Conservation (phyloP, 1,284 basidiomycete species). For the Pholiota adiposa region DNA sequence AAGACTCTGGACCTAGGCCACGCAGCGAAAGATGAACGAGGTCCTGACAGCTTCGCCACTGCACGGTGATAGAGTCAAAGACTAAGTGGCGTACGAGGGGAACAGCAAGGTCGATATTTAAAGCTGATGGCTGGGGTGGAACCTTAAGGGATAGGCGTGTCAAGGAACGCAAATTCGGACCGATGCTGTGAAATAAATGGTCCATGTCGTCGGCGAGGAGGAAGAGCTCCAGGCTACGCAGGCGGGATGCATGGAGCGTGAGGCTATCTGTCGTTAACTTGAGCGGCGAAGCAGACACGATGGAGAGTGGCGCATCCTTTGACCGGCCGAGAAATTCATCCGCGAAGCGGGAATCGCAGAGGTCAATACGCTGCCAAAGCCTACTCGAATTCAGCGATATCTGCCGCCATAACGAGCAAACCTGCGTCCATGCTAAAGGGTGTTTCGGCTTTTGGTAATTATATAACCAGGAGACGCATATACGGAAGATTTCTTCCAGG, state of each 20-base stretch:
- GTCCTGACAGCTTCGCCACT: slow-evolving; percentile 31
- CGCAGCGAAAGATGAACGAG: slow-evolving; percentile 37
- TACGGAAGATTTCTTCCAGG: slow-evolving; percentile 38
- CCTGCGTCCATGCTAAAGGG: slow-evolving; percentile 40
- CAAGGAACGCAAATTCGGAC: slow-evolving; percentile 28
- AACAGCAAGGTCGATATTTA: slow-evolving; percentile 30
- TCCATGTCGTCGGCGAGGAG: slow-evolving; percentile 38
- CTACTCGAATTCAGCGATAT: slow-evolving; percentile 35
- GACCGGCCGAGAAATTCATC: slow-evolving; percentile 37
- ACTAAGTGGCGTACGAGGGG: slow-evolving; percentile 33
- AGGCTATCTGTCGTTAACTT: slow-evolving; percentile 30
- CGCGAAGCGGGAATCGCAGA: slow-evolving; percentile 34
- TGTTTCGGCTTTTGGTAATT: slow-evolving; percentile 28
- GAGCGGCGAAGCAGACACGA: slow-evolving; percentile 33
- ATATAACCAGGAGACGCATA: slow-evolving; percentile 40
- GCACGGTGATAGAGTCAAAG: slow-evolving; percentile 35
- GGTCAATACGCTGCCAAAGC: slow-evolving; percentile 41
- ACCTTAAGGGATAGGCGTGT: slow-evolving; percentile 36
- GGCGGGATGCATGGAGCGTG: slow-evolving; percentile 28
- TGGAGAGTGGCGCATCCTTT: slow-evolving; percentile 33
- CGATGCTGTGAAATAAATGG: slow-evolving; percentile 31
- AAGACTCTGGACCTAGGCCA: slow-evolving; percentile 29
- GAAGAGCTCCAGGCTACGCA: slow-evolving; percentile 36
- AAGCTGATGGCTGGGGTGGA: slow-evolving; percentile 29
- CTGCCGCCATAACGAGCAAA: slow-evolving; percentile 38